These are phyloP conservation scores for Colletotrichum somersetense DNA, from an alignment of 2,329 filamentous ascomycete species.

Conservation along the genomic window DNA sequence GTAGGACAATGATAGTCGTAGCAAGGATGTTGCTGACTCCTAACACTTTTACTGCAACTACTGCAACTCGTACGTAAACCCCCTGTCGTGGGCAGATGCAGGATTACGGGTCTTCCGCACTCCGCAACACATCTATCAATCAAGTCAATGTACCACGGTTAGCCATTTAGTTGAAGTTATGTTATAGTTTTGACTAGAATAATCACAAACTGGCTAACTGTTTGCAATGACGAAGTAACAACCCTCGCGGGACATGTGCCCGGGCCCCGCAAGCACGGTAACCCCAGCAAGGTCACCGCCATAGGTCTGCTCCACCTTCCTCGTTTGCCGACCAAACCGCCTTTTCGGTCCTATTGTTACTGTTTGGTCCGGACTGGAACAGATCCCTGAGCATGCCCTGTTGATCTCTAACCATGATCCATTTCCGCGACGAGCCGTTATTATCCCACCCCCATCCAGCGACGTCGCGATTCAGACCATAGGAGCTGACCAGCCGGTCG, in stretches of 20 bases:
- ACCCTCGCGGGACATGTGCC: not conserved
- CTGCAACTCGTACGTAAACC: too few species aligned
- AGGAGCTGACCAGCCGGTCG: not conserved
- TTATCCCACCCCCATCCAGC: not conserved
- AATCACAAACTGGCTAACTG: too few species aligned
- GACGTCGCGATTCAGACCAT: not conserved
- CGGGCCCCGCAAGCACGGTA: not conserved
- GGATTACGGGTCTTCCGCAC: too few species aligned
- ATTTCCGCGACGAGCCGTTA: not conserved
- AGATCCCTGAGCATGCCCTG: not conserved
- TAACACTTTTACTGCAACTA: too few species aligned
- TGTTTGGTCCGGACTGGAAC: not conserved
- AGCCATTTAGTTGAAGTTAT: too few species aligned
- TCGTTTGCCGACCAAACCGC: not conserved
- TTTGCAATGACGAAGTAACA: not conserved
- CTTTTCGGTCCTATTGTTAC: not conserved
- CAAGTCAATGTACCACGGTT: too few species aligned
- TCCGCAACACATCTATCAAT: too few species aligned
- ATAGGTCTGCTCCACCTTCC: too few species aligned
- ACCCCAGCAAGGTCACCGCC: not conserved
- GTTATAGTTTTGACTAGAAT: too few species aligned
- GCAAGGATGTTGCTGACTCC: too few species aligned
- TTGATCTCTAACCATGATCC: not conserved
- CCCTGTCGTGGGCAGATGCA: too few species aligned
- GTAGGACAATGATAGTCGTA: too few species aligned